Base-by-base conservation (phyloP, 1,284 basidiomycete genomes). In the Heterobasidion annosum region DNA sequence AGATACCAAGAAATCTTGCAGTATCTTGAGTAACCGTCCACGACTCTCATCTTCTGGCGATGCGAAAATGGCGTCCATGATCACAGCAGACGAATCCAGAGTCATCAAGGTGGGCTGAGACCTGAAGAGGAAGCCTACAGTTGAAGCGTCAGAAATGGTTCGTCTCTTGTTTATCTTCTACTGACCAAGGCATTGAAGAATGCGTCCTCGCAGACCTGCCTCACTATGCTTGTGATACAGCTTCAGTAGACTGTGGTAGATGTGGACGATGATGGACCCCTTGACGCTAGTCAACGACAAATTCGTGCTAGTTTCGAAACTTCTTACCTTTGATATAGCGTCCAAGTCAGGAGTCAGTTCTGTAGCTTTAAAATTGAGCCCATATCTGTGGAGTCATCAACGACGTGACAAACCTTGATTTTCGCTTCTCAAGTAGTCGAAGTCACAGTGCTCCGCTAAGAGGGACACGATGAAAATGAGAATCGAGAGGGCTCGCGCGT, bases 61-160 rank as follows among this genome's bases (percentile, higher is more conserved):
- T 0, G 73, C 67, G 62, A 98, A 95, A 47, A 97, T 88, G 1
- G 75, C 75, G 65, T 95, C 89, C 91, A 99, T 95, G 67, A 98
- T 87, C n/a, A 70, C 71, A 0, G 87, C 81, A 0, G 93, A 91
- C 10, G 78, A 73, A 6, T 86, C 82, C 55, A 85, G 71, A 0
- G 90, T 89, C 83, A 98, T 93, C 56, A 98, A 71, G 0, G 85
- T 85, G 1, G 96, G 95, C 60, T 94, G 87, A 6, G 93, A 85
- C n/a, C 92, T 85, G 72, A 94, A 98, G 3, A 99, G 69, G 66
- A 91, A 96, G 8, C 91, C 91, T 88, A 55, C 13, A 34, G 40
- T 19, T 15, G 47, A 50, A 42, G 62, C 25, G 34, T 42, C 34
- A 54, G 58, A 45, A 8, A 8, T 57, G 19, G 40, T 40, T n/a